Conservation (phyloP, 768 basidiomycete genomes). For the Boletus pseudo-olivaceus region DNA sequence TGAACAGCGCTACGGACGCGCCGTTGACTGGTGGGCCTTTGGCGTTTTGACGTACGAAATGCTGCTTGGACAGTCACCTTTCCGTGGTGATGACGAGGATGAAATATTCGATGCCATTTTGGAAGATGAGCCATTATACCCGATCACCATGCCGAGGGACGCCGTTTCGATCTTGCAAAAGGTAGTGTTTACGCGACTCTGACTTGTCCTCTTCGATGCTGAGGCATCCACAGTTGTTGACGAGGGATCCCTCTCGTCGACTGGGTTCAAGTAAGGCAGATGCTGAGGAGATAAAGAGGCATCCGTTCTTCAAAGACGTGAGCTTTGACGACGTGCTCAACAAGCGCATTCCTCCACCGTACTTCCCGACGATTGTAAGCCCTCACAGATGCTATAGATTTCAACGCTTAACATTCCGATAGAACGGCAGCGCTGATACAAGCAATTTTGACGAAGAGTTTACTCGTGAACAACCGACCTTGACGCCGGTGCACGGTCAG, state of each 20-base stretch:
- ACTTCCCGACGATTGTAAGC: slow-evolving; percentile 93
- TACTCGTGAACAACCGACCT: slow-evolving; percentile 91
- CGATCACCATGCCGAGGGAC: slow-evolving; percentile 98
- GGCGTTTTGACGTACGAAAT: slow-evolving; percentile 99
- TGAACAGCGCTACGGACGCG: slow-evolving; percentile 98
- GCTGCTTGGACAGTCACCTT: slow-evolving; percentile 97
- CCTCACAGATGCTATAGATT: not conserved
- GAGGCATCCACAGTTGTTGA: slow-evolving; percentile 62
- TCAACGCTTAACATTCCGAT: slow-evolving; percentile 9
- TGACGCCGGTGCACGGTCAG: slow-evolving; percentile 96
- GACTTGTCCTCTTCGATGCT: not conserved
- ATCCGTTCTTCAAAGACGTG: slow-evolving; percentile 98
- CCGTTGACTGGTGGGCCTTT: slow-evolving; percentile 99
- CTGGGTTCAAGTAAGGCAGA: slow-evolving; percentile 90
- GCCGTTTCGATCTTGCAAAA: slow-evolving; percentile 95
- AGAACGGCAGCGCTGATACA: slow-evolving; percentile 85
- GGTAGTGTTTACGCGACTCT: slow-evolving; percentile 39
- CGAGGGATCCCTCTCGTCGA: slow-evolving; percentile 85
- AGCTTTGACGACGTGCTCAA: slow-evolving; percentile 95
- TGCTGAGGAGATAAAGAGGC: slow-evolving; percentile 95
- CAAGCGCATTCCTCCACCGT: slow-evolving; percentile 96
- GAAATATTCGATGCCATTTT: slow-evolving; percentile 99
- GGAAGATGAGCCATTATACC: slow-evolving; percentile 97
- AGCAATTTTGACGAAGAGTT: slow-evolving; percentile 98
- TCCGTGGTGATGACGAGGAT: slow-evolving; percentile 98